Base-by-base conservation (phyloP, 352 stramenopile species). In the Plasmopara viticola region DNA sequence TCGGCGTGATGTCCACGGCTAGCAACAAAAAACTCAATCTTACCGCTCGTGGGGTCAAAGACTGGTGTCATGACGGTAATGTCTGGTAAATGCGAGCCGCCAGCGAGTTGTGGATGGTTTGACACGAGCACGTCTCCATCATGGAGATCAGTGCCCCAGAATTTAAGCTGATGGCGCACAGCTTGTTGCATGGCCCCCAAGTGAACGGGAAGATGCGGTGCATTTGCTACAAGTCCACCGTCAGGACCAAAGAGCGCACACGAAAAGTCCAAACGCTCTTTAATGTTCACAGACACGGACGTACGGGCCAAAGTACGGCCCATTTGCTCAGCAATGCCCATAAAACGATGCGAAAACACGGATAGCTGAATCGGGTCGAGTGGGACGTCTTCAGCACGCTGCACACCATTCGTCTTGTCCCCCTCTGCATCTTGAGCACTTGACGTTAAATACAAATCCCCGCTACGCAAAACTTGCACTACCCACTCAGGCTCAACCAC, bases 61-160 rank as follows among this genome's bases (percentile, higher is more conserved):
- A 99, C 96, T 29, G 97, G 97, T n/a, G 97, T 99, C 51, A 99
- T 99, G 4, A 99, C 97, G 5, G 96, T 99, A 58, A 99, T 99
- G 66, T 99, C 97, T 1, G 97, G 96, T n/a, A 99, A 68, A 63
- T 98, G 95, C 31, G 72, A 94, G 13, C 95, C 97, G 34, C 97
- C 97, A 17, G 97, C 97, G 37, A 99, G 79, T 58, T 99, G 96
- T 29, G 97, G 97, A 70, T 99, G 96, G 74, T 99, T 99, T 5
- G 93, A 98, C 7, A 99, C 91, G 29, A 99, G 79, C 4, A 99
- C 97, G 59, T 99, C 97, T 13, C 96, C 96, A 51, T 97, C 84
- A 20, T 90, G 63, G 4, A 99, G 83, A 35, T 97, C 91, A 31
- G 97, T 72, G 1, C 84, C 81, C 84, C 84, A 95, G 59, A 85